These are phyloP conservation scores for Allium fistulosum DNA, from an alignment of 106 monocot species.

Conservation along the genomic window DNA sequence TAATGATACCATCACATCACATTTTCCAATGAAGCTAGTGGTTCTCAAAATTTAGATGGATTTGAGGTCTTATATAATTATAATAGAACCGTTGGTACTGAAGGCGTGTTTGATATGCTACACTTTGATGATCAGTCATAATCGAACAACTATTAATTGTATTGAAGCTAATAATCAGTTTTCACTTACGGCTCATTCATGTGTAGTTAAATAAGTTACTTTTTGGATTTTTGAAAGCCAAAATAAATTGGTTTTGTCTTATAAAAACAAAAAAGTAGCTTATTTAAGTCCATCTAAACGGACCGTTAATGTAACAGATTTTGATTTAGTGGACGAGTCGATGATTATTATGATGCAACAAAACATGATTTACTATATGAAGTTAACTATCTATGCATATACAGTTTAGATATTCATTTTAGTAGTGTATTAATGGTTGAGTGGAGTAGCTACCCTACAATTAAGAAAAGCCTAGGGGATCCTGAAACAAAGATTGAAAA, in stretches of 20 bases:
- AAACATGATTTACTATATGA: constrained; percentile 31
- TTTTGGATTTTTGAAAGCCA: no score
- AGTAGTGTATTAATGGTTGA: constrained; percentile 14
- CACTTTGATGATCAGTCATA: constrained; percentile 6
- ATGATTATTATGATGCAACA: constrained; percentile 46
- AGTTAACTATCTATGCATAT: constrained; percentile 9
- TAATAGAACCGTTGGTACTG: background rate
- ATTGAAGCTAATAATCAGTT: constrained; percentile 10
- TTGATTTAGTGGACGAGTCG: constrained; percentile 27
- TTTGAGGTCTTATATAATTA: constrained; percentile 21
- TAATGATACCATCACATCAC: background rate
- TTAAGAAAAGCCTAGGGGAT: background rate
- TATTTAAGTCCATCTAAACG: no score
- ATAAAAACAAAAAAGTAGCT: no score
- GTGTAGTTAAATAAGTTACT: no score
- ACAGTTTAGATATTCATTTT: constrained; percentile 5
- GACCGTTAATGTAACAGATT: background rate
- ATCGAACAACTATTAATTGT: constrained; percentile 8
- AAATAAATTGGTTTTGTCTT: no score
- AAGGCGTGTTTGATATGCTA: constrained; percentile 10
- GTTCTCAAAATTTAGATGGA: background rate
- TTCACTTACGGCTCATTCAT: background rate
- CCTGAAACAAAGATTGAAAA: constrained; percentile 5
- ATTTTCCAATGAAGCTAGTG: constrained; percentile 2
- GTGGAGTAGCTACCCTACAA: constrained; percentile 1